These are phyloP conservation scores for Aspergillus carbonarius DNA, from an alignment of 2,329 filamentous ascomycete genomes.

Conservation along the genomic window DNA sequence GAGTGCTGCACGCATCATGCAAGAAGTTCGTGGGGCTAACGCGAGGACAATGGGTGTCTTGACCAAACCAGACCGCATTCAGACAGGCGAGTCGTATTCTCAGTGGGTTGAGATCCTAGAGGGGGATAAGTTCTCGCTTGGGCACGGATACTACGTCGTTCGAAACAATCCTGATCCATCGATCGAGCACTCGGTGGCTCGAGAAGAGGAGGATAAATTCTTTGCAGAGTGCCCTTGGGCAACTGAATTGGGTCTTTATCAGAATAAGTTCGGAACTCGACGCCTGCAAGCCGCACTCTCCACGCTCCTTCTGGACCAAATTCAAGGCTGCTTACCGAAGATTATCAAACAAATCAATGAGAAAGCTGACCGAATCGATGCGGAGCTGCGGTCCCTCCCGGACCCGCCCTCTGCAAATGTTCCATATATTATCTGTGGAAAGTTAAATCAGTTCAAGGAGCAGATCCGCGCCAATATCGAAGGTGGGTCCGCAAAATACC, in stretches of 20 bases:
- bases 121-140: constrained; percentile 61
- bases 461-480: constrained; percentile 56
- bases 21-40: constrained; percentile 53
- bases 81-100: constrained; percentile 49
- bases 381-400: constrained; percentile 59
- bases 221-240: constrained; percentile 53
- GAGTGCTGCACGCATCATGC: constrained; percentile 65
- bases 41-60: constrained; percentile 70
- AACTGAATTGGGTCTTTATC: constrained; percentile 38
- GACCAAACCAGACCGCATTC: constrained; percentile 78
- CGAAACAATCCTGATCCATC: constrained; percentile 53
- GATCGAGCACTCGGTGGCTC: constrained; percentile 49
- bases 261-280: constrained; percentile 52
- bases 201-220: constrained; percentile 51
- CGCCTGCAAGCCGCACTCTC: constrained; percentile 53
- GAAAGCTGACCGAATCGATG: constrained; percentile 54
- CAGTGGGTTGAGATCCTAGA: constrained; percentile 66
- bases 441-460: constrained; percentile 58
- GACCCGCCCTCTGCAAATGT: constrained; percentile 66
- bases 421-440: constrained; percentile 62
- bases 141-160: constrained; percentile 77
- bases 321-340: constrained; percentile 37
- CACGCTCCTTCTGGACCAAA: constrained; percentile 49
- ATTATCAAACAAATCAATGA: constrained; percentile 44
- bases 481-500: constrained; percentile 45